Evolutionary conservation across 805 yeast species (phyloP), one percentile per base, ranked within the genome.

Genomic region (Lachancea thermotolerans): DNA sequence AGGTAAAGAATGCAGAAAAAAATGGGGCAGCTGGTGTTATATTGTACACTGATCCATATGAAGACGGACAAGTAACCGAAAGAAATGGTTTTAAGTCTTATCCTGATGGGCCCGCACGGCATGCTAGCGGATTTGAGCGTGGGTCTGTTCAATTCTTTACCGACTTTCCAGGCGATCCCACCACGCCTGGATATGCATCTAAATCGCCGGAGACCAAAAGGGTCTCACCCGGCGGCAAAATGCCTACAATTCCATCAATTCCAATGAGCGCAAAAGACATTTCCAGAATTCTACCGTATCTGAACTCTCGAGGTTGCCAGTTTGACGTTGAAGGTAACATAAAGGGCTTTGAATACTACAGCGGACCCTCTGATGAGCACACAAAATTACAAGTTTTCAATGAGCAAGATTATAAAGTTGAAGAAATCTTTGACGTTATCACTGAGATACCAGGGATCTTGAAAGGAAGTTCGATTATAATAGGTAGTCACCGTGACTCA

Each of bases 131-230:
- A 8, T 75, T 83, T 25, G 80, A 80, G 54, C 70, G 85, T 57
- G 83, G 80, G 2, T 73, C 85, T 8, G 81, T 77, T 0, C 78
- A 72, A 48, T 78, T 69, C 49, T 68, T 79, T 45, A 73, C 79
- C 2, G 77, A 75, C 29, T 70, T 71, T 41, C 87, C 89, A 0
- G 90, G 90, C 10, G 91, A 83, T 57, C 90, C 90, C 31, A 79
- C 89, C 0, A 81, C 89, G 2, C 86, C 87, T 7, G 87, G 86
- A 2, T 78, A 77, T 66, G 74, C 86, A 1, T 76, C 85, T 17
- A 74, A 73, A 28, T 50, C 48, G 11, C 57, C 57, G 7, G 58
- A 68, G 35, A 63, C 67, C 32, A 71, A 66, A 46, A 56, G 77
- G 39, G 47, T 60, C 3, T 59, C 70, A 15, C 75, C 80, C 0